These are phyloP conservation scores for Paraconiothyrium sp. DNA, from an alignment of 2,329 filamentous ascomycete genomes.

Conservation along the genomic window DNA sequence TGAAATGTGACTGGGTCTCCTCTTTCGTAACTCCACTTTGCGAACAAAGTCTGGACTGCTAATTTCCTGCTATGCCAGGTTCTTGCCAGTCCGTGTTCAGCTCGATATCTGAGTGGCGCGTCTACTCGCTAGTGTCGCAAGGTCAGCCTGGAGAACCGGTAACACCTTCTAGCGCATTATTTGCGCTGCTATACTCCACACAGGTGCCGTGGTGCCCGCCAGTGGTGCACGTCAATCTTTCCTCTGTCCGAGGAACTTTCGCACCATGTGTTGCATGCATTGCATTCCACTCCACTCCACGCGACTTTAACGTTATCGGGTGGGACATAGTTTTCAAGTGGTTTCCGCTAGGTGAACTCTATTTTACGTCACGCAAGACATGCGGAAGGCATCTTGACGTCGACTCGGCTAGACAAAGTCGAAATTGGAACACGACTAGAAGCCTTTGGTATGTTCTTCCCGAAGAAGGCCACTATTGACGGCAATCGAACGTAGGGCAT, in stretches of 20 bases:
- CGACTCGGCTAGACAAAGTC: slow-evolving; percentile 14
- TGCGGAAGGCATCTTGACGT: slow-evolving; percentile 3
- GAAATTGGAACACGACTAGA: slow-evolving; percentile 20
- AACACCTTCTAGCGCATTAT: slow-evolving; percentile 16
- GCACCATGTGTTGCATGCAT: slow-evolving; percentile 13
- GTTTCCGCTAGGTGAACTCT: slow-evolving; percentile 17
- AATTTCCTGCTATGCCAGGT: background rate
- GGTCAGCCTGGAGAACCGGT: background rate
- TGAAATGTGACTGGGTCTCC: background rate
- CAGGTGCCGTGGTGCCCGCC: slow-evolving; percentile 6
- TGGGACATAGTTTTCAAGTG: background rate
- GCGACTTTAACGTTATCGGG: slow-evolving; percentile 8
- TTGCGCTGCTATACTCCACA: slow-evolving; percentile 16
- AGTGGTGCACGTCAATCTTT: slow-evolving; percentile 6
- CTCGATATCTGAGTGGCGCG: background rate
- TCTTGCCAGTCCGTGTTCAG: background rate
- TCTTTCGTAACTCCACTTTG: background rate
- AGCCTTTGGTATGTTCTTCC: slow-evolving; percentile 12
- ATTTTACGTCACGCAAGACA: slow-evolving; percentile 8
- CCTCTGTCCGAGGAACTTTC: background rate
- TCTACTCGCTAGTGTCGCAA: background rate
- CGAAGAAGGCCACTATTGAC: slow-evolving; percentile 1
- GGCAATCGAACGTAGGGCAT: background rate
- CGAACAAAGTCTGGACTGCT: slow-evolving; percentile 1
- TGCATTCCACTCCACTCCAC: slow-evolving; percentile 6